Conservation (phyloP, 495 filamentous ascomycete genomes). For the Penicillium crystallinum region DNA sequence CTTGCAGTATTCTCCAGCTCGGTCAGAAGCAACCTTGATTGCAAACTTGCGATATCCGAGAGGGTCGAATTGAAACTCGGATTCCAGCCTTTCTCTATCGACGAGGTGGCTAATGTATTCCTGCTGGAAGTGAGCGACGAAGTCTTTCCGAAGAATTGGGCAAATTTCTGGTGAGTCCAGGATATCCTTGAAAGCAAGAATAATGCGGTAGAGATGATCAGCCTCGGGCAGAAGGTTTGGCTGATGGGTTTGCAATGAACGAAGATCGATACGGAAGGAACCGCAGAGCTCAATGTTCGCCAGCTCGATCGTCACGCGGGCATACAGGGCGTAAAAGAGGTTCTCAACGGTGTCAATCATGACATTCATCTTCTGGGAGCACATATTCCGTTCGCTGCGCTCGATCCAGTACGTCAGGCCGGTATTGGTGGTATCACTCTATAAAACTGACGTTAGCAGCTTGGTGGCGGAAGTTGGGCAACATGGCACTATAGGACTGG, state of each 20-base stretch:
- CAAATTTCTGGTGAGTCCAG: constrained; percentile 29
- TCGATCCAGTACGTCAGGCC: constrained; percentile 28
- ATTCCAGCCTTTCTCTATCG: not conserved
- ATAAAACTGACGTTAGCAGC: too few species aligned
- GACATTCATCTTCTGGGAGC: constrained; percentile 16
- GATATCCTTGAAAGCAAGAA: constrained; percentile 28
- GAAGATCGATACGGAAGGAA: constrained; percentile 18
- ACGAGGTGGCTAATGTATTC: constrained; percentile 19
- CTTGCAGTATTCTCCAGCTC: constrained; percentile 15
- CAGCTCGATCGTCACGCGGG: constrained; percentile 34
- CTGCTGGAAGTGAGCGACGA: constrained; percentile 26
- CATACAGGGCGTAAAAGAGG: constrained; percentile 35
- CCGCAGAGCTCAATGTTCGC: constrained; percentile 34
- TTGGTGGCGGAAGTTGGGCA: too few species aligned
- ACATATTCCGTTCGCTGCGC: constrained; percentile 23
- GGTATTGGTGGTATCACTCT: constrained; percentile 27
- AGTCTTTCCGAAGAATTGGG: constrained; percentile 13
- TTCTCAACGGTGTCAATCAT: constrained; percentile 32
- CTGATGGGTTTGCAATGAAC: constrained; percentile 4
- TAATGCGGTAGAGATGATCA: constrained; percentile 28
- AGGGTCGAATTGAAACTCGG: constrained; percentile 19
- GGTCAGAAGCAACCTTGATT: constrained; percentile 15
- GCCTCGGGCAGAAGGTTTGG: constrained; percentile 28
- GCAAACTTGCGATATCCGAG: constrained; percentile 32
- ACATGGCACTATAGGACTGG: too few species aligned